A percentile compares a stretch with the other conserved stretches of the same genome.
Conservation (phyloP, 2,329 filamentous ascomycete genomes). For the Pseudogymnoascus sp. region DNA sequence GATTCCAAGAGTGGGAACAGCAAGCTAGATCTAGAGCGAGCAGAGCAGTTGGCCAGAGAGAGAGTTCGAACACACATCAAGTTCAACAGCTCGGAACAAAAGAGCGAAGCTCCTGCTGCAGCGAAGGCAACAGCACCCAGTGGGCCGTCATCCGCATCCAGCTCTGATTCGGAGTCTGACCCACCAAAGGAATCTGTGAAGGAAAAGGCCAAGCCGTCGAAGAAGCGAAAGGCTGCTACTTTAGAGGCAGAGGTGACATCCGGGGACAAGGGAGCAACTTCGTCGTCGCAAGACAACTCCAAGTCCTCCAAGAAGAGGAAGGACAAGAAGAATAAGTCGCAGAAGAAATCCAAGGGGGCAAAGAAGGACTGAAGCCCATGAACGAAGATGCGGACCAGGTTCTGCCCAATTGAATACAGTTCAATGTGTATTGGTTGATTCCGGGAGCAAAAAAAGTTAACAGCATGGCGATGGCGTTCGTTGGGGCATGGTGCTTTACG, state of each 20-base stretch:
- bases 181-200: not conserved
- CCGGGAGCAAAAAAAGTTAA: constrained; percentile 1
- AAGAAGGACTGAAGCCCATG: constrained; percentile 22
- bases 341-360: constrained; percentile 21
- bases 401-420: not conserved
- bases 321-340: constrained; percentile 22
- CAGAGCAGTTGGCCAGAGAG: constrained; percentile 41
- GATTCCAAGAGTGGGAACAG: constrained; percentile 33
- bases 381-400: not conserved
- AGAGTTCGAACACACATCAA: constrained; percentile 40
- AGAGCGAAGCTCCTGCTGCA: constrained; percentile 15
- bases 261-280: constrained; percentile 11
- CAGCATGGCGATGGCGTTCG: constrained; percentile 4
- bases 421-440: not conserved
- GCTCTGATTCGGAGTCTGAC: not conserved
- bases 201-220: constrained; percentile 8
- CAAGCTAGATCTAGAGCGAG: constrained; percentile 40
- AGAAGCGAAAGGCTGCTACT: constrained; percentile 21
- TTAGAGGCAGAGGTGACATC: not conserved
- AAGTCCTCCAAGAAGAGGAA: constrained; percentile 23
- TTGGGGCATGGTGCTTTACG: not conserved
- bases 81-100: constrained; percentile 26
- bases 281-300: constrained; percentile 13
- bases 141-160: not conserved
- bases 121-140: not conserved